Base-by-base conservation (phyloP, 139 green algal species). In the Picochlorum sp. region DNA sequence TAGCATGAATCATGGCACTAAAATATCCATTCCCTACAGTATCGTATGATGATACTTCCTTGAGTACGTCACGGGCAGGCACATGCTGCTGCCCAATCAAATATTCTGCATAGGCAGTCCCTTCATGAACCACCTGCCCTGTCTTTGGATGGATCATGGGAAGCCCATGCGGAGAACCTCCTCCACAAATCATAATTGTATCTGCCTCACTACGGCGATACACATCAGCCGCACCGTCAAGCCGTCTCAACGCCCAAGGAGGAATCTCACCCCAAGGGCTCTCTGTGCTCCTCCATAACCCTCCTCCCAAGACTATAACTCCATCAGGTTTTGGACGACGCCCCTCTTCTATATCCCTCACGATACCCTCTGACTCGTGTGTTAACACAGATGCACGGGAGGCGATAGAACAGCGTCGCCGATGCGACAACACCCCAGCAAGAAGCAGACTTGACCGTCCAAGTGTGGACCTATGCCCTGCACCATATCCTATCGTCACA, bases 1-100 rank as follows among this genome's bases (percentile, higher is more conserved):
- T 20, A 7, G 84, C 80, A 61, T 95, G 89, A 51, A 90, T 91
- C 38, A 76, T 73, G 4, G 90, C 65, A 3, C 65, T 68, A 62
- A 95, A 95, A 66, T 86, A 95, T 30, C 74, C 89, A 70, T 96
- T 96, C 51, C 87, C 84, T 2, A 91, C 81, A 4, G 87, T 95
- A 77, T 95, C 87, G 69, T 88, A 91, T 21, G 72, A 86, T 9
- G 84, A 79, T 3, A 66, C 61, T 50, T 95, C 87, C 50, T 92
- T 89, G 11, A 92, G 65, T 4, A 91, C 45, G 3, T 52, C 18
- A 3, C 18, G 18, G 1, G 65, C 32, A 11, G 69, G 58, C 3
- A 87, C 51, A n/a, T 66, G 67, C 21, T 73, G 69, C 26, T 70
- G 6, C 24, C 44, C 28, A 23, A 90, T 77, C 4, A 94, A 75